Evolutionary conservation across 192 early-diverging fungal species (phyloP).

Genomic region (Coemansia aciculifera): DNA sequence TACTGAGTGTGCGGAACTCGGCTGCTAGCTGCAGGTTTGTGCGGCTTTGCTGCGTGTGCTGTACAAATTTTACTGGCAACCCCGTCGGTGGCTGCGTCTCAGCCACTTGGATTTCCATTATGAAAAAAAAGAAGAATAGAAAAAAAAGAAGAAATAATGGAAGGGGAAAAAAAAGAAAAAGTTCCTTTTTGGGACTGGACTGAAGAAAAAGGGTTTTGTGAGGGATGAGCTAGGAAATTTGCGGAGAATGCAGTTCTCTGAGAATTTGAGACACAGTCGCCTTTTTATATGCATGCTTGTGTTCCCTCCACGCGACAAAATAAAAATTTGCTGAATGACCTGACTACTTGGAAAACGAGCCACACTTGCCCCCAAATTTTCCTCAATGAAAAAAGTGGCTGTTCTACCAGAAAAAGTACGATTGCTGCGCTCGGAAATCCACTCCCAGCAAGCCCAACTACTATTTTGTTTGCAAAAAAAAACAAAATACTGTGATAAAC

Average conservation of each 20-base stretch:
- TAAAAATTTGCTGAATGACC: neutral
- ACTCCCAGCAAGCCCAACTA: neutral
- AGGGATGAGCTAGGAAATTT: neutral
- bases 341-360: neutral
- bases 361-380: neutral
- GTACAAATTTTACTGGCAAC: neutral
- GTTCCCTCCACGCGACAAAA: neutral
- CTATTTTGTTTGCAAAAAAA: neutral
- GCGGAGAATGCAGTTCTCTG: neutral
- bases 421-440: neutral
- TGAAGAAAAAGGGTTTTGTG: neutral
- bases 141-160: neutral
- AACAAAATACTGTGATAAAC: neutral
- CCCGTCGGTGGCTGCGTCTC: constrained; percentile 8
- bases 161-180: neutral
- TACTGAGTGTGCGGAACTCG: constrained; percentile 54
- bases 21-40: constrained; percentile 25
- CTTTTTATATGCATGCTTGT: neutral
- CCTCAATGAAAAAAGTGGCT: neutral
- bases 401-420: neutral
- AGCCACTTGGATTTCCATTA: constrained; percentile 21
- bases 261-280: no score
- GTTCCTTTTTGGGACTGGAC: no score
- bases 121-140: neutral
- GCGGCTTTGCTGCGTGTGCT: constrained; percentile 1